phyloP scores from a whole-genome alignment of 2,329 filamentous ascomycete genomes.

The Parascedosporium putredinis region DNA sequence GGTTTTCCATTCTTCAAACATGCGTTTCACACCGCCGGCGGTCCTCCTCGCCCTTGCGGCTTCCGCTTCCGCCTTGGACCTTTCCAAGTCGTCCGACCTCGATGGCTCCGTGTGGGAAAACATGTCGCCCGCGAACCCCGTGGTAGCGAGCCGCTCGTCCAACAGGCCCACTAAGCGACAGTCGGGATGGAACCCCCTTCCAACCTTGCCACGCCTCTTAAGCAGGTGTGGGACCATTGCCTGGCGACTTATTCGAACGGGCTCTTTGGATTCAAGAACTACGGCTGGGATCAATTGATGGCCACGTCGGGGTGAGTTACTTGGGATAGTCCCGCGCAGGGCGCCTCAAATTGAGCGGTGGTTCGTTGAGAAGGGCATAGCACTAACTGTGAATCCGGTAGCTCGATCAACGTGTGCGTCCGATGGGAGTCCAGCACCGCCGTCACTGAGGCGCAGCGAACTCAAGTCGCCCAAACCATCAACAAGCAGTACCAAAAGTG shows the following conservation, averaged over 20 bases:
- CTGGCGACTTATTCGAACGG: conserved; percentile 17
- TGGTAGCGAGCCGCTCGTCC: conserved; percentile 3
- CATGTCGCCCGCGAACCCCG: conserved; percentile 13
- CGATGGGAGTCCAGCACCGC: conserved; percentile 30
- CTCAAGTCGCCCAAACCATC: conserved; percentile 23
- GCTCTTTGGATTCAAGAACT: conserved; percentile 20
- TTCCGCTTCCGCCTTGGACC: conserved; percentile 14
- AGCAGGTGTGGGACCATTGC: conserved; percentile 22
- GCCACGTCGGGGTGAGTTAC: conserved; percentile 18
- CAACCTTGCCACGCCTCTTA: conserved; percentile 16
- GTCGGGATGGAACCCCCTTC: conserved; percentile 20
- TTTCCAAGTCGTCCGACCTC: conserved; percentile 17
- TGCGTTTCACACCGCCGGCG: conserved; percentile 16
- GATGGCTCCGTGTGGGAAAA: conserved; percentile 19
- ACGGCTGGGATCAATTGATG: conserved; percentile 23
- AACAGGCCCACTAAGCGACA: conserved; percentile 20
- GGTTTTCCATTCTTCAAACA: conserved; percentile 11
- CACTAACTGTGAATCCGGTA: conserved; percentile 4
- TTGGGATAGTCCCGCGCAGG: too few species aligned
- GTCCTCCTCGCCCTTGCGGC: conserved; percentile 16
- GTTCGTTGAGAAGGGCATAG: neutral
- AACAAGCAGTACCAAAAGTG: conserved; percentile 27
- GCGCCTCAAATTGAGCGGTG: neutral
- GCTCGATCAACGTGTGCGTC: conserved; percentile 27
- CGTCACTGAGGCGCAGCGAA: conserved; percentile 27